Evolutionary conservation across 1,139 yeast genomes (phyloP), one percentile per base, ranked within the genome.

Genomic region (Debaryomyces subglobosus): DNA sequence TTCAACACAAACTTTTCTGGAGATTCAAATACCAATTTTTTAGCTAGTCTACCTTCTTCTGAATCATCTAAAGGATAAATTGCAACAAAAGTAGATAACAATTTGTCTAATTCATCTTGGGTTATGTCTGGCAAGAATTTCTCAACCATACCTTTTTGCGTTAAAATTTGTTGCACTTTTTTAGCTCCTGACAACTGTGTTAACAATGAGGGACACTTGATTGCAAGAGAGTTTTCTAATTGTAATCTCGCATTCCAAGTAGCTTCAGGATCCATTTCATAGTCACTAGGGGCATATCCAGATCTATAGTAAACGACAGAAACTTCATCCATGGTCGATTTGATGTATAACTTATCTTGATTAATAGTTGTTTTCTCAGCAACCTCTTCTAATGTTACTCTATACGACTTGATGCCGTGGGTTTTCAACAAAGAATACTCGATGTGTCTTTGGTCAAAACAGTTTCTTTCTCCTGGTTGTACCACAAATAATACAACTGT

Each of bases 151-250:
- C 66, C 64, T 25, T 76, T 72, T 39, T 80, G 75, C 1, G 97
- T 88, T 49, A 94, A 77, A 29, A 91, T 72, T 64, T 95, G 99
- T 69, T 94, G 99, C 42, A 94, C 78, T 64, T 94, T 94, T 62
- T 94, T 95, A 10, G 96, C 84, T 0, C 99, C 99, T 27, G 96
- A 83, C 49, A 94, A 74, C 67, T 95, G 99, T 2, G 96, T 90
- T 52, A 89, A 72, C 30, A 94, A 71, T 3, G 96, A 85, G 3
- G 99, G 99, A 53, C 97, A 92, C 65, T 94, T 92, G 53, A 94
- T 86, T 1, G 98, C 96, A 46, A 73, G 69, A 6, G 94, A 79
- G 23, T 81, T 77, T 64, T 94, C 99, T 50, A 94, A 74, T 38
- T 72, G 64, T 20, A 81, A 73, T 60, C 99, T 79, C 8, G 89